Evolutionary conservation across 73 alveolate genomes (phyloP), one percentile per base, ranked within the genome.

Genomic region (Paramecium tetraurelia): DNA sequence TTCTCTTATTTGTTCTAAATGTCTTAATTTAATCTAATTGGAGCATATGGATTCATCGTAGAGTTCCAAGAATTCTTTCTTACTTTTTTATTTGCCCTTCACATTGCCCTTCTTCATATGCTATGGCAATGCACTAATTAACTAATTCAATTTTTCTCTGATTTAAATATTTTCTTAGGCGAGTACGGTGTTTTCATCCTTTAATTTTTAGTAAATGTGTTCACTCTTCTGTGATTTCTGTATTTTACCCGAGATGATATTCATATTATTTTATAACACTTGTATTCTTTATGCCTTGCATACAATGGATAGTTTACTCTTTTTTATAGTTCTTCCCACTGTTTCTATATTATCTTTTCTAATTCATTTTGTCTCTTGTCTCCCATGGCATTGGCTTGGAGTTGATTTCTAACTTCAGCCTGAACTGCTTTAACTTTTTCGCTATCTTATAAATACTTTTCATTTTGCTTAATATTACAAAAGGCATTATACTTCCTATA

Each of bases 141-240:
- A 35, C n/a, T 75, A 20, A 36, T 75, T 75, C 38, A 75, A 36
- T 75, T 75, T 75, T 44, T 75, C 87, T 40, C 87, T 75, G 1
- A 75, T 75, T 75, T 75, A 75, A 31, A 75, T 75, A 35, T 75
- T 75, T 20, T 75, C 87, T 75, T 75, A 75, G 8, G 87, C 87
- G 3, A 75, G 18, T 3, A 40, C 3, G 4, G 87, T 75, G 11
- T 75, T 75, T 75, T 75, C 87, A 36, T 75, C 87, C 21, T 75
- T 75, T 40, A 75, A 36, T 40, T 36, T 75, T 21, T 75, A 33
- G n/a, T 75, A 75, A n/a, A 75, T 75, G 4, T 36, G 1, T 75
- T 75, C 87, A 36, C 63, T 75, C 33, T 75, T 75, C 21, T 31
- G n/a, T 4, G 87, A 75, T 75, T 75, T 75, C n/a, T 36, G 7